Evolutionary conservation across 805 yeast genomes (phyloP), one percentile per base, ranked within the genome.

Genomic region (Pichia eremophila): DNA sequence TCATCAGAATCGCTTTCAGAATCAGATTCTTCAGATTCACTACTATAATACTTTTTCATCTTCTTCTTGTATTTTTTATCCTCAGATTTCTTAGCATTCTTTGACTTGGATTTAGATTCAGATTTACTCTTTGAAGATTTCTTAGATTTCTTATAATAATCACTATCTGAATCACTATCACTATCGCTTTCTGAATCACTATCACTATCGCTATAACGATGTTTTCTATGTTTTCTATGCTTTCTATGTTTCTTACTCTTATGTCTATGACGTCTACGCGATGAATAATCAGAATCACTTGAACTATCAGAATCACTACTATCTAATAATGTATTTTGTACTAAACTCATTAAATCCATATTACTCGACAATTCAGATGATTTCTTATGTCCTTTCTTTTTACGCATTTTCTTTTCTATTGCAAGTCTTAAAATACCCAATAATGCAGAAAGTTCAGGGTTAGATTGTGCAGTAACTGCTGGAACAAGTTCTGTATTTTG

Each of bases 301-400:
- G 4, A 3, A 22, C 25, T 22, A 5, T 37, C 39, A 5, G 12
- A 15, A 6, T 39, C 40, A 25, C 17, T 25, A 12, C n/a, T 36
- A 34, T 27, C 22, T 25, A 31, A 31, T 9, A 41, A 15, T 11
- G 50, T 43, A 19, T 37, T n/a, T 40, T 41, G 39, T 12, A 47
- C n/a, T 25, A 47, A 28, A 5, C 45, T 28, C 5, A 44, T 17
- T 19, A 44, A 31, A 25, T 47, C 47, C 47, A 47, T 40, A 18
- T 38, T 39, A 5, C 31, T 9, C 2, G 42, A 19, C 8, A 28
- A 25, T 10, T 36, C 38, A 12, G 25, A 38, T 2, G 47, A 42
- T 9, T 41, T 38, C 28, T 40, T 44, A 32, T 38, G 44, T 31
- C 47, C 47, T n/a, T 27, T 25, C 27, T 43, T 47, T 9, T 45